These are phyloP conservation scores for Fusarium sp. DNA, from an alignment of 2,329 filamentous ascomycete species.

Conservation along the genomic window DNA sequence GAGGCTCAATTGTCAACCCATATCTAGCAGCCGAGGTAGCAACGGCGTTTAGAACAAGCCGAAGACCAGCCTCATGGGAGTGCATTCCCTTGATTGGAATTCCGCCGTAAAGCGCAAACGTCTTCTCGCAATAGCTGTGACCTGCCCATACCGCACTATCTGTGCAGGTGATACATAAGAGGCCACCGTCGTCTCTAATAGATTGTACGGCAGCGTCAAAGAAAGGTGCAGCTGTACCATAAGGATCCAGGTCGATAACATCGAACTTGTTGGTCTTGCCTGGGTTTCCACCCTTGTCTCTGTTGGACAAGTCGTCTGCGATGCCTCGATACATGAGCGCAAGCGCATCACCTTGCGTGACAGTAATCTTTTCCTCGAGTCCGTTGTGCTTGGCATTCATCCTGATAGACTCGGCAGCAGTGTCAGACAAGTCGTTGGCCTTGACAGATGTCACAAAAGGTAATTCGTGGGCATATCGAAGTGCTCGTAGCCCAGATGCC, in stretches of 20 bases:
- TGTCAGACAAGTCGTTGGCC: constrained; percentile 86
- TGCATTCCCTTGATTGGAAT: constrained; percentile 84
- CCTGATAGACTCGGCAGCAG: constrained; percentile 82
- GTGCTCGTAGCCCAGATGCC: constrained; percentile 87
- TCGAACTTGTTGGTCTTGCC: constrained; percentile 72
- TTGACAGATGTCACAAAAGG: constrained; percentile 84
- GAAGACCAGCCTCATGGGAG: constrained; percentile 89
- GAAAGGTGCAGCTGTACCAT: constrained; percentile 92
- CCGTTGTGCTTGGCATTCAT: constrained; percentile 87
- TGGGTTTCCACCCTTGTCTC: constrained; percentile 52
- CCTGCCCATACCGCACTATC: constrained; percentile 96
- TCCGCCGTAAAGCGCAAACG: constrained; percentile 92
- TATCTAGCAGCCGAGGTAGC: constrained; percentile 84
- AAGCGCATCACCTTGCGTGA: constrained; percentile 83
- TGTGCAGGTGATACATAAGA: constrained; percentile 95
- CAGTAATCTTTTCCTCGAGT: constrained; percentile 74
- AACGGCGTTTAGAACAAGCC: constrained; percentile 84
- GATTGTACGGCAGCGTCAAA: constrained; percentile 90
- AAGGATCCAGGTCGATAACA: constrained; percentile 96
- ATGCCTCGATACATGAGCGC: constrained; percentile 87
- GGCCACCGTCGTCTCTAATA: constrained; percentile 82
- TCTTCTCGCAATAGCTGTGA: constrained; percentile 92
- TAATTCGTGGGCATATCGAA: constrained; percentile 92
- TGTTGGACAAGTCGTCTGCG: constrained; percentile 59
- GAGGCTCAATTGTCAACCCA: constrained; percentile 86